A percentile compares a stretch with the other conserved stretches of the same genome.
phyloP scores from a whole-genome alignment of 345 rosid species.

The Eucalyptus grandis region DNA sequence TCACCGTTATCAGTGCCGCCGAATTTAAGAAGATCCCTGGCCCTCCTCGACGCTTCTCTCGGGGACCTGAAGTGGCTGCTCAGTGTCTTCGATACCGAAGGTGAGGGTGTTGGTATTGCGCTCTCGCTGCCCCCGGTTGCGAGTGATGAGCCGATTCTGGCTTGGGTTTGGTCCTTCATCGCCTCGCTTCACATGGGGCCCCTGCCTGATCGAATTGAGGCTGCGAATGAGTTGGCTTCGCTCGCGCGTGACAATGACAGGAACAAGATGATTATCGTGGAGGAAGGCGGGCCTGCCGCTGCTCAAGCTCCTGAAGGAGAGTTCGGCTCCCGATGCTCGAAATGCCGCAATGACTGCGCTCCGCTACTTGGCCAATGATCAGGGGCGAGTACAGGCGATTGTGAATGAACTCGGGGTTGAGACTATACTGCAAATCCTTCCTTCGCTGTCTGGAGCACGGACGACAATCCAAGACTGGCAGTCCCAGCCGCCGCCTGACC shows the following conservation, averaged over 20 bases:
- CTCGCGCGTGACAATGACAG: conserved; percentile 9
- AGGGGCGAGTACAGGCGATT: background rate
- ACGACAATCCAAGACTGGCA: background rate
- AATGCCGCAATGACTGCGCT: background rate
- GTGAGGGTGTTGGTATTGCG: background rate
- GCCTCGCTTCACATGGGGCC: conserved; percentile 2
- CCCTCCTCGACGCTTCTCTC: background rate
- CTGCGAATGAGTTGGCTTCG: conserved; percentile 4
- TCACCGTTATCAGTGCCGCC: background rate
- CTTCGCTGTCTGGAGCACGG: background rate
- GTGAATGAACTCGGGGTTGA: background rate
- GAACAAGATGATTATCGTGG: conserved; percentile 5
- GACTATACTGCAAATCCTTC: conserved; percentile 3
- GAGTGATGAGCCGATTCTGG: conserved; percentile 5
- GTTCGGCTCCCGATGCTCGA: background rate
- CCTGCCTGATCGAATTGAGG: conserved; percentile 4
- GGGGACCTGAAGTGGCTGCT: conserved; percentile 1
- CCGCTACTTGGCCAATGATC: background rate
- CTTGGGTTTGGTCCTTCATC: conserved; percentile 7
- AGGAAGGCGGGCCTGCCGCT: conserved; percentile 6
- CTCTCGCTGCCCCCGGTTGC: conserved; percentile 6
- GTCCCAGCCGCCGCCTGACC: background rate
- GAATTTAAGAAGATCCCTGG: background rate
- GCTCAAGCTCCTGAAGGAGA: background rate
- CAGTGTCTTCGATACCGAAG: background rate